These are phyloP conservation scores for Conringia planisiliqua DNA, from an alignment of 345 rosid genomes.

Conservation along the genomic window DNA sequence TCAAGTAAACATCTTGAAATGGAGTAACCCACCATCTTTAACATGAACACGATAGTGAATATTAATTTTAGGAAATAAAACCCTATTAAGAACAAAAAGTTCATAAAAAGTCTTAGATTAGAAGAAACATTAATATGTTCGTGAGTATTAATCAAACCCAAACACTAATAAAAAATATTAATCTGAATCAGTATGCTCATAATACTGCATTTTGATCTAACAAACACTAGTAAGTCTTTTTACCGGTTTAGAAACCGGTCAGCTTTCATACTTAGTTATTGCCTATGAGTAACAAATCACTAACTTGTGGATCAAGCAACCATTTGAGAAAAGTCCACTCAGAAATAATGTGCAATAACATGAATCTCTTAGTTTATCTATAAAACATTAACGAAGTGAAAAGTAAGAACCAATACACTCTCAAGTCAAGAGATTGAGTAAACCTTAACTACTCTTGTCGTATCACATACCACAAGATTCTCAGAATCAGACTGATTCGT, in stretches of 20 bases:
- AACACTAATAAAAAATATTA: not conserved
- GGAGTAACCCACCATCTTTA: not conserved
- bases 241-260: too few relatives aligned
- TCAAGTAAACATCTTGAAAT: not conserved
- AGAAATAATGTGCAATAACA: not conserved
- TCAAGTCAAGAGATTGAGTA: slow-evolving; percentile 40
- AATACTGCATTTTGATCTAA: too few relatives aligned
- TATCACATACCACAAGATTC: slow-evolving; percentile 86
- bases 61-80: too few relatives aligned
- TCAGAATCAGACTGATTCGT: slow-evolving; percentile 70
- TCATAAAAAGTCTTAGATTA: too few relatives aligned
- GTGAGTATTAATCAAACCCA: not conserved
- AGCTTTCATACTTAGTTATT: not conserved
- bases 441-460: slow-evolving; percentile 81
- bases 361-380: not conserved
- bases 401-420: not conserved
- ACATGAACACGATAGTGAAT: not conserved
- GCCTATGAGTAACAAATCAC: not conserved
- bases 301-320: slow-evolving; percentile 13
- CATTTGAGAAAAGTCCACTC: not conserved
- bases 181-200: not conserved
- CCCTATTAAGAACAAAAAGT: not conserved
- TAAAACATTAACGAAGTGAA: slow-evolving; percentile 17
- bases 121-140: too few relatives aligned
- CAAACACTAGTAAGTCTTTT: not conserved